These are phyloP conservation scores for Aspergillus leporis DNA, from an alignment of 495 filamentous ascomycete genomes.

Conservation along the genomic window DNA sequence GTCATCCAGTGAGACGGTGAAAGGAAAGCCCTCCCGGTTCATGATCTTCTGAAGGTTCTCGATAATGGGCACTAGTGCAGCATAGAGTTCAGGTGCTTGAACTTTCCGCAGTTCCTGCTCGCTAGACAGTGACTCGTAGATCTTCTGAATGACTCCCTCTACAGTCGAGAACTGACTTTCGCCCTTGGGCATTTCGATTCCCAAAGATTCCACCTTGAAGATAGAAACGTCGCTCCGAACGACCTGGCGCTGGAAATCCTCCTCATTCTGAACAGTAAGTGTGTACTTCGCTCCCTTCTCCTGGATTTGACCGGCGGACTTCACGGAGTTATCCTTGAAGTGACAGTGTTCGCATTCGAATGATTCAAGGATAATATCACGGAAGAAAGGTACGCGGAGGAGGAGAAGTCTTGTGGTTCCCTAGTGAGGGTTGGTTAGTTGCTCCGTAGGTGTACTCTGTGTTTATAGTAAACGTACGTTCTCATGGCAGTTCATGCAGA, in stretches of 20 bases:
- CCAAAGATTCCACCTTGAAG: conserved; percentile 79
- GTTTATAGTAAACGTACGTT: conserved; percentile 58
- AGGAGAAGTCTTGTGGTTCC: conserved; percentile 84
- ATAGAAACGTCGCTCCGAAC: conserved; percentile 86
- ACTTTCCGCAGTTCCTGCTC: conserved; percentile 75
- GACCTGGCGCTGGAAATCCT: conserved; percentile 81
- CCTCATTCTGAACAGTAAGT: conserved; percentile 64
- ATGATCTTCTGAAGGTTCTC: conserved; percentile 70
- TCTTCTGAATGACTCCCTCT: conserved; percentile 77
- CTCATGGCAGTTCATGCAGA: conserved; percentile 87
- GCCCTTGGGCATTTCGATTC: conserved; percentile 87
- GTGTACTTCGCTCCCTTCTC: conserved; percentile 80
- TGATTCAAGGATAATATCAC: conserved; percentile 94
- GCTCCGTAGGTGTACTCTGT: background rate
- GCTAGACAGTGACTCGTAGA: conserved; percentile 71
- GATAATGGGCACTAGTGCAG: conserved; percentile 74
- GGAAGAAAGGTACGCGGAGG: conserved; percentile 92
- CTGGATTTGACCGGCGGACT: conserved; percentile 87
- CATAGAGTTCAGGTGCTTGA: conserved; percentile 69
- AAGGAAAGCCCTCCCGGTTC: conserved; percentile 75
- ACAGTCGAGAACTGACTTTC: conserved; percentile 88
- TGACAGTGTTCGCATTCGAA: conserved; percentile 89
- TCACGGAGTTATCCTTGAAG: conserved; percentile 87
- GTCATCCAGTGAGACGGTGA: conserved; percentile 83
- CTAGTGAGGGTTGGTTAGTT: conserved; percentile 37